Evolutionary conservation across 371 early-diverging fungal genomes (phyloP), one percentile per base, ranked within the genome.

Genomic region (Nematocida homosporus): DNA sequence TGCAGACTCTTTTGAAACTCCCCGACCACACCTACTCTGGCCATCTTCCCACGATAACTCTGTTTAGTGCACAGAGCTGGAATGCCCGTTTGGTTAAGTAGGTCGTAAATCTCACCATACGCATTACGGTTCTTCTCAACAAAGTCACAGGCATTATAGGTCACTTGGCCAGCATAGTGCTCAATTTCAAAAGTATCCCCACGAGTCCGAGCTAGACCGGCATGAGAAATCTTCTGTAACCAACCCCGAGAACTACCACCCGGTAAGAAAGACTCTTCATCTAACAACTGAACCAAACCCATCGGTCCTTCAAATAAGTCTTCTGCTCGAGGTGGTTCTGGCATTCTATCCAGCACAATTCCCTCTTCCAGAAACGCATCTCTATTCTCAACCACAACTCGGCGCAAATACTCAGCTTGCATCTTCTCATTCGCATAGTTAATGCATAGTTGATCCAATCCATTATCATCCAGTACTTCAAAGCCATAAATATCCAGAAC

Each of bases 101-200:
- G 2, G 16, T 20, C 18, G n/a, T 3, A 63, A 8, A 52, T 32
- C 34, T 64, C 40, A 83, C 84, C 34, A 23, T 79, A 38, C 38
- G 23, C 55, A 66, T 99, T 97, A 84, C 91, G 94, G 86, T 99
- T 99, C 82, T 94, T 92, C 79, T 94, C 95, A 0, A 94, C 91
- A 89, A 99, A 96, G 0, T 93, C 93, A 20, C 89, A 88, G 32
- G 92, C 87, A 75, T 89, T 88, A 86, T 99, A 99, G 57, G 86
- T 83, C 48, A 94, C 92, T 77, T 89, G 88, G 60, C 93, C 95
- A 55, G 96, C 96, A 85, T 94, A 97, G 85, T 99, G 99, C 20
- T 85, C 79, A 66, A 97, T 86, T 56, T 89, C 83, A 78, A 97
- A 91, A 30, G 77, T 63, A 29, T 65, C 61, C 44, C 44, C 13